These are phyloP conservation scores for Centaurea solstitialis DNA, from an alignment of 129 eudicot genomes.

Conservation along the genomic window DNA sequence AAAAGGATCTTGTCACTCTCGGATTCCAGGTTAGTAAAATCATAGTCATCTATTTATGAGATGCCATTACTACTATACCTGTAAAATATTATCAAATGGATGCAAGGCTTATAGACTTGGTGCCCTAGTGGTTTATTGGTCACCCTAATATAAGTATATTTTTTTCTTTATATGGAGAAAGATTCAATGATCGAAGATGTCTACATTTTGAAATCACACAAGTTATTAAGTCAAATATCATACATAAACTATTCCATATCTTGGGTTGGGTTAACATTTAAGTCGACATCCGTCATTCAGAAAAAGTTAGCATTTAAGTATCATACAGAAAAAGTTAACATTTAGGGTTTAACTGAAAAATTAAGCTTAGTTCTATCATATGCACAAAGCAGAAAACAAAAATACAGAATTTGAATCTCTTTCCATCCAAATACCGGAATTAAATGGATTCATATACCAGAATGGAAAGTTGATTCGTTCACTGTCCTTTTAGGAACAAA, in stretches of 20 bases:
- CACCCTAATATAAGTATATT: conserved; percentile 6
- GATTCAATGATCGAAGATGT: neutral
- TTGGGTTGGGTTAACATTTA: neutral
- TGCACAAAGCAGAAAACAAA: neutral
- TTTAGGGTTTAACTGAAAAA: neutral
- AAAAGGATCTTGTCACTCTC: conserved; percentile 91
- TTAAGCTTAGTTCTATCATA: neutral
- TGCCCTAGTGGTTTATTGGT: conserved; percentile 5
- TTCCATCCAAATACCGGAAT: neutral
- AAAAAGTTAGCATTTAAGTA: no score
- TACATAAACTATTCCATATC: neutral
- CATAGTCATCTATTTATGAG: neutral
- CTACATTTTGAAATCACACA: neutral
- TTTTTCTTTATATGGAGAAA: neutral
- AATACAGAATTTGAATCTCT: neutral
- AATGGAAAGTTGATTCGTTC: neutral
- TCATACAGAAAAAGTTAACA: no score
- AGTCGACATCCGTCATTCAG: neutral
- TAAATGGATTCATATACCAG: neutral
- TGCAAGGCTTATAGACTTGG: conserved; percentile 11
- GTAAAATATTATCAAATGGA: neutral
- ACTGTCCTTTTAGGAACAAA: neutral
- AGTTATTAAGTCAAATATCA: neutral
- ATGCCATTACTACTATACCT: neutral
- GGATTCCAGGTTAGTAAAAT: conserved; percentile 87